Base-by-base conservation (phyloP, 768 basidiomycete species). In the Chalciporus chontae region DNA sequence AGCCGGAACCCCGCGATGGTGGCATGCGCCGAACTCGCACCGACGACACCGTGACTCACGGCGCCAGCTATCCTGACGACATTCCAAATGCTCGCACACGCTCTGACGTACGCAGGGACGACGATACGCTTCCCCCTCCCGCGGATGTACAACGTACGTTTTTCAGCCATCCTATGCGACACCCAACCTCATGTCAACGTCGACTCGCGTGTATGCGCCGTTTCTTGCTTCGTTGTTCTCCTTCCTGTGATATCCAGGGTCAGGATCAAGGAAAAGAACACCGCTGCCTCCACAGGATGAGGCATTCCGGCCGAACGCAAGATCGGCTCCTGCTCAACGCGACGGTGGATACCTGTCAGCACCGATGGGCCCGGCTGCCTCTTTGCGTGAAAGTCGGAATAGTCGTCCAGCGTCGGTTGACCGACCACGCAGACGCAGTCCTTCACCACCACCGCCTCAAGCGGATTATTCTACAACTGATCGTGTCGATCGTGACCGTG, bases 131-230 rank as follows among this genome's bases (percentile, higher is more conserved):
- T n/a, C 46, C 32, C 18, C 44, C 53, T 48, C 55, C 62, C 55
- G 43, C 64, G 29, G 69, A 65, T 58, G 52, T 58, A 65, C 66
- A 70, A 69, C 67, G 67, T 68, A 70, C 70, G 72, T 74, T 48
- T 48, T 61, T 58, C 58, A 64, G 56, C 58, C 59, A 61, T 64
- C 60, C 54, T 57, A 31, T 63, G 41, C 60, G 48, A 37, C 58
- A 58, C 21, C 60, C 60, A 51, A 60, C 60, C 59, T 64, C 61
- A 64, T 62, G 48, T 43, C 64, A 59, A 57, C 57, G 21, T 58
- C 58, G 51, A 55, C 61, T 54, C 54, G 55, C 44, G 48, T 57
- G 50, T 54, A 60, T 66, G 47, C 36, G 34, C 44, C 53, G 29
- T 54, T 58, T 60, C 40, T 40, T 51, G 50, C 58, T 51, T 64